Base-by-base conservation (phyloP, 805 yeast species). In the Starmerella bombicola region DNA sequence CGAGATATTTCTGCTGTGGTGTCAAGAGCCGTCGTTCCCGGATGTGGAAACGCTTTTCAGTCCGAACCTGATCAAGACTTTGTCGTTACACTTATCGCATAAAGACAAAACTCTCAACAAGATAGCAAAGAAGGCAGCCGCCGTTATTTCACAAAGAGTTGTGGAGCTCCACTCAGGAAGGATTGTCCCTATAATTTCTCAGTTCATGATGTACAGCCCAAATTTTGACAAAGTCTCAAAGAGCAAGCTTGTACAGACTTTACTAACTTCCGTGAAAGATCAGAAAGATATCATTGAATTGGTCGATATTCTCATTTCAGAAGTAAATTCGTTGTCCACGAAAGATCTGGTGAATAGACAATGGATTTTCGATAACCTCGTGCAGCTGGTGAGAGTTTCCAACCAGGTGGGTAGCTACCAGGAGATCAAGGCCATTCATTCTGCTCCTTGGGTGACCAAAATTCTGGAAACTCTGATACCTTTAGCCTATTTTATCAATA, bases 201-300 rank as follows among this genome's bases (percentile, higher is more conserved):
- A 30, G 30, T 46, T 47, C 25, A 42, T 51, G 35, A 36, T 37
- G 9, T 33, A 33, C 24, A 44, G 48, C 30, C 65, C 80, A 53
- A 75, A 75, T 45, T 85, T 86, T 58, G 96, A 86, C 58, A 67
- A 70, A 45, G 56, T 80, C 22, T 78, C 94, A 1, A 84, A 80
- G 53, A 63, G 86, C 1, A 83, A 78, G 55, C 72, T 83, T 0
- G 62, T 73, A 10, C 75, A 73, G 31, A 58, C 55, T 12, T 53
- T 76, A 8, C 48, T 75, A 7, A 34, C 50, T 17, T 42, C 41
- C 13, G 45, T 49, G 4, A 40, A 31, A 5, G 40, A 30, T 20
- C 43, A 43, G 15, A 35, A 31, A 9, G 26, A 20, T 7, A 33
- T 54, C 9, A 33, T 41, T 28, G 50, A 52, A 16, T 43, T 63